Base-by-base conservation (phyloP, 2,329 filamentous ascomycete species). In the Beauveria rudraprayagi region DNA sequence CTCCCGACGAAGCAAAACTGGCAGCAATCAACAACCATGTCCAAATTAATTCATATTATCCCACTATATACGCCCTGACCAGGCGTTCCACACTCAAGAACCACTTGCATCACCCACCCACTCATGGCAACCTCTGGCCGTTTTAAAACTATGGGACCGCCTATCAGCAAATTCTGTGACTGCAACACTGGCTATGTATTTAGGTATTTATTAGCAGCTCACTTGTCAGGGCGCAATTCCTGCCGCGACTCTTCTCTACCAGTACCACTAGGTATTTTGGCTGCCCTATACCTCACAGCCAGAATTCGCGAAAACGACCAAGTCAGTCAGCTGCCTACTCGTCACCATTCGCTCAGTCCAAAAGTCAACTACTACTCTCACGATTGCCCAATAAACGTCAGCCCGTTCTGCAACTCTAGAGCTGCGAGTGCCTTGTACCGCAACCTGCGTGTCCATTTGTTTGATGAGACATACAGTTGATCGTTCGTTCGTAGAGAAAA, bases 61-160 rank as follows among this genome's bases (percentile, higher is more conserved):
- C 43, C 26, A 17, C 24, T 17, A n/a, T 16, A 19, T 16, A 43
- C 16, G 6, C 40, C 37, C 26, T 22, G 24, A 19, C 37, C 28
- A 8, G 34, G 44, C 46, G 28, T 19, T 41, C 28, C 46, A 56
- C 54, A 40, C 37, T 22, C 28, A n/a, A 28, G 11, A 57, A 57
- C 54, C 6, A 28, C 54, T 37, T 28, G 28, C 40, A 37, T 47
- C 54, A 17, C 30, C 17, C 56, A 44, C 19, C 7, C 24, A 10
- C 37, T 3, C 16, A 19, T 34, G 16, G 16, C 41, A 8, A 34
- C 30, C 22, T 50, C 30, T 46, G n/a, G 47, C 47, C 47, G 56
- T 59, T 59, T 56, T 47, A 43, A 34, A 48, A 57, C 43, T 44
- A 48, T 48, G 43, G 55, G 55, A 44, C 55, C 44, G 22, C 55